Evolutionary conservation across 208 protist species (phyloP), one percentile per base, ranked within the genome.

Genomic region (Tetramitus jugosus): DNA sequence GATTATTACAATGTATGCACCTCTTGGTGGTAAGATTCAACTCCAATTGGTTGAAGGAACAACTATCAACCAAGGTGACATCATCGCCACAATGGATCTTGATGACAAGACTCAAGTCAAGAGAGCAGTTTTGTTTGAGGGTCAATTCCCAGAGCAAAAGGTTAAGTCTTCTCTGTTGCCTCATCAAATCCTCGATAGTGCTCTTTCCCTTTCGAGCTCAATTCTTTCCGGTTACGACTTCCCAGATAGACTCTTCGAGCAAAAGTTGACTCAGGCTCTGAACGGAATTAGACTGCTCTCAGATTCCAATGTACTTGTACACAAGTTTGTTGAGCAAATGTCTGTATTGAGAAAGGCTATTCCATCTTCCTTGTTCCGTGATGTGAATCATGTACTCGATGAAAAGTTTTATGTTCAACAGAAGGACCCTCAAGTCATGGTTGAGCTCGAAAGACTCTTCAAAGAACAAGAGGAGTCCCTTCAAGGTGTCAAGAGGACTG

Each of bases 71-170:
- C 80, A 94, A 31, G 96, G 96, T 76, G 90, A 93, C 29, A 83
- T 98, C 46, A 80, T 98, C 45, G 95, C 87, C 0, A 87, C 87
- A 42, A 86, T 98, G 42, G 90, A 90, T 2, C 90, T 97, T 0
- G 93, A 96, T 64, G 95, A 98, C 80, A 90, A 90, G 14, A 90
- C 86, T 68, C 92, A 90, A 79, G 88, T 96, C 13, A 40, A 84
- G 45, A 81, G 86, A 7, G 83, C 78, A 29, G n/a, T 37, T 40
- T 67, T 39, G 33, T 87, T 68, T 60, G 64, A 35, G 23, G 80
- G 77, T 10, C 4, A 40, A 26, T 76, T 85, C 20, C 78, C 82
- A 40, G 37, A 3, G 42, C 3, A 33, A 37, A 6, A 26, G 3
- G 7, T 23, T 29, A 26, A 29, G 26, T 29, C 17, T 7, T 20